phyloP scores from a whole-genome alignment of 2,329 filamentous ascomycete genomes.

The Alternaria hordeiaustralica region DNA sequence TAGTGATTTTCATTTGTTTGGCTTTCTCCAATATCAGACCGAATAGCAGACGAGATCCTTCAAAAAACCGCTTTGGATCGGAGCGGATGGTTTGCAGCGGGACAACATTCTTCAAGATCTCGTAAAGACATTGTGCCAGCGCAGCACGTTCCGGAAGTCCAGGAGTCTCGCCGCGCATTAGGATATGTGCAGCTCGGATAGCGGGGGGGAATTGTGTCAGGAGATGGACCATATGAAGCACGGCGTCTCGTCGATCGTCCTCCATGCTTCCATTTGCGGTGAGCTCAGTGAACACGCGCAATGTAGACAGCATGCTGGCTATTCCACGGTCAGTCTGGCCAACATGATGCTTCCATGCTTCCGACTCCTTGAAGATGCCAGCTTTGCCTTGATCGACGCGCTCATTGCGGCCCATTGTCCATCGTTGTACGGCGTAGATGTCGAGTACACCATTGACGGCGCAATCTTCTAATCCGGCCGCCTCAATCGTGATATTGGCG shows the following conservation, averaged over 20 bases:
- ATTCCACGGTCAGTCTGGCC: background rate
- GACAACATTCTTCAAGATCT: background rate
- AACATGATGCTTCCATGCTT: background rate
- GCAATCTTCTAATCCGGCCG: background rate
- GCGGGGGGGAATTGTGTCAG: background rate
- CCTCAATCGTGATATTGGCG: background rate
- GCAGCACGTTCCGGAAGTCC: background rate
- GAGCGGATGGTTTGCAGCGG: background rate
- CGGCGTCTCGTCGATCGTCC: no score
- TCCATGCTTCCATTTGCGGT: background rate
- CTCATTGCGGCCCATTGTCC: background rate
- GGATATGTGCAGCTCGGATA: background rate
- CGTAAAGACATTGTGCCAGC: background rate
- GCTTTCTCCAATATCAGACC: background rate
- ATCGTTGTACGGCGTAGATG: background rate
- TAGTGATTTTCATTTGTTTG: background rate
- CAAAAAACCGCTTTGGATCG: background rate
- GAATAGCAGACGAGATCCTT: background rate
- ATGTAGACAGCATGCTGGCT: background rate
- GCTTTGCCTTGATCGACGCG: background rate
- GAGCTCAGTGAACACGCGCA: background rate
- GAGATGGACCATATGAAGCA: background rate
- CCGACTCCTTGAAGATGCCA: background rate
- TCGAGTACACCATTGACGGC: background rate
- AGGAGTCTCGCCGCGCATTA: background rate